Evolutionary conservation across 192 early-diverging fungal genomes (phyloP), one percentile per base, ranked within the genome.

Genomic region (Physocladia obscura): DNA sequence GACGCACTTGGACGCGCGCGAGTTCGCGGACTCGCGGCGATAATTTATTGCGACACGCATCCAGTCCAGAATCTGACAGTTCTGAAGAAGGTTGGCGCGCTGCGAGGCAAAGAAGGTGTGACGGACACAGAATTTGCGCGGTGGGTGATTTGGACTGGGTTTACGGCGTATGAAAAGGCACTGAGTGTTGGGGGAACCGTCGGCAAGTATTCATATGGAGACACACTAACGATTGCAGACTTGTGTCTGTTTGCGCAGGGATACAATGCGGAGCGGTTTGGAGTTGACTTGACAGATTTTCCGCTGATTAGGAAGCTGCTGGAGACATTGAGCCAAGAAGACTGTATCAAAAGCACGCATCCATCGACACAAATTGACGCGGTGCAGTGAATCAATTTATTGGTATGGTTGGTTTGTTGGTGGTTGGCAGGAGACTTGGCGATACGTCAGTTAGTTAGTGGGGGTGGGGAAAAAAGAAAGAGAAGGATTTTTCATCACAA

Each of bases 61-160:
- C 95, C 95, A 19, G 62, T 94, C 44, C 89, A 93, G 69, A 98
- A 98, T 77, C 70, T 94, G 65, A 64, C 83, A 37, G 87, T 98
- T 0, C 68, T 92, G 59, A 78, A 81, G 11, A 77, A 89, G 54
- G 74, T 89, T 19, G 86, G 84, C 0, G 84, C 82, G 38, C 44
- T 64, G 30, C 35, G 49, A 6, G 59, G 60, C 1, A 48, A 70
- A 27, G 79, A 87, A 58, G 44, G 79, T 27, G 62, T 64, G 1
- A 13, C 40, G 8, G 59, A 72, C 21, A 27, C 31, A 8, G 82
- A 92, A 74, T 87, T 86, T 89, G 87, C 83, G 24, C 77, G 74
- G 35, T 71, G 84, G 70, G 84, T 79, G 63, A 76, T 89, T 37
- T 48, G 64, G 0, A 60, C 70, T 13, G 90, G 91, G 26, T 35